phyloP scores from a whole-genome alignment of 2,329 filamentous ascomycete species.

The Exophiala xenobiotica region DNA sequence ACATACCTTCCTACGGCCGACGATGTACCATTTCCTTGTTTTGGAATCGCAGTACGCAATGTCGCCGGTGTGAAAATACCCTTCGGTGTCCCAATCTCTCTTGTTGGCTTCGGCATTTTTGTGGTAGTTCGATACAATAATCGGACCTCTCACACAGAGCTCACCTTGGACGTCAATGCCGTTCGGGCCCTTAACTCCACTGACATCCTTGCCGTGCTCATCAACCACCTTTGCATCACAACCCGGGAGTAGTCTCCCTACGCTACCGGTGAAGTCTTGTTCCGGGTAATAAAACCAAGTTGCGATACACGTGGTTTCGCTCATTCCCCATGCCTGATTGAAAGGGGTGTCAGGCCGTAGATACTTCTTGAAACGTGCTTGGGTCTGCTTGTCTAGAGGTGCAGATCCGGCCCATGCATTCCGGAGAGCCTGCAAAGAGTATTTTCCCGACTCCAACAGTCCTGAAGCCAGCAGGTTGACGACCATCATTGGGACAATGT shows the following conservation, averaged over 20 bases:
- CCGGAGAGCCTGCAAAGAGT: conserved; percentile 42
- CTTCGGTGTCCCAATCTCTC: conserved; percentile 43
- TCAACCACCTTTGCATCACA: conserved; percentile 48
- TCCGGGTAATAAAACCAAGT: conserved; percentile 36
- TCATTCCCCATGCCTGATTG: conserved; percentile 56
- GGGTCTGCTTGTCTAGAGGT: conserved; percentile 43
- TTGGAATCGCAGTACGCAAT: conserved; percentile 61
- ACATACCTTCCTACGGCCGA: conserved; percentile 29
- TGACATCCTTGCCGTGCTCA: conserved; percentile 55
- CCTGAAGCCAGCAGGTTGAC: neutral
- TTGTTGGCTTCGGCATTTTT: conserved; percentile 37
- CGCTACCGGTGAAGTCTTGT: conserved; percentile 49
- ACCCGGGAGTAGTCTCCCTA: conserved; percentile 47
- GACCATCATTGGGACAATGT: conserved; percentile 45
- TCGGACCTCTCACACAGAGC: conserved; percentile 42
- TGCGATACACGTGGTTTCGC: conserved; percentile 45
- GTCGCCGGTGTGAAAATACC: conserved; percentile 59
- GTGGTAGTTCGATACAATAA: conserved; percentile 40
- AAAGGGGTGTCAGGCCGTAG: conserved; percentile 44
- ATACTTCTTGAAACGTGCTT: conserved; percentile 42
- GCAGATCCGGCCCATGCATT: conserved; percentile 51
- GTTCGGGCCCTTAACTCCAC: conserved; percentile 30
- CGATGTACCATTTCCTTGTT: conserved; percentile 66
- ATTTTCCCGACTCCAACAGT: conserved; percentile 22
- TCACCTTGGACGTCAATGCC: conserved; percentile 51